phyloP scores from a whole-genome alignment of 148 eudicot genomes.

The Chenopodium album region DNA sequence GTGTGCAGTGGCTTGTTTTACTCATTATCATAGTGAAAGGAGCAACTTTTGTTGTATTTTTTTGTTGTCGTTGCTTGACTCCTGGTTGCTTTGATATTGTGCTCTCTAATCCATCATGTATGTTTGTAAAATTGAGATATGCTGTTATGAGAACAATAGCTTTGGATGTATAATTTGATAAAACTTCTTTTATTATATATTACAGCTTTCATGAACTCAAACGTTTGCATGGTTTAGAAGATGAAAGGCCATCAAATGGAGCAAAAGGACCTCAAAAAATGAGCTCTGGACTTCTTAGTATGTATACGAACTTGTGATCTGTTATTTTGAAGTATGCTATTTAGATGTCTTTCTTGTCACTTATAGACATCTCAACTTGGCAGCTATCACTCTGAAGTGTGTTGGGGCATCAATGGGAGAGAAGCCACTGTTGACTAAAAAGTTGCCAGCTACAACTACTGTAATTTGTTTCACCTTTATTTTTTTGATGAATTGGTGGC shows the following conservation, averaged over 20 bases:
- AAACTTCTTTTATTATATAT: constrained; percentile 10
- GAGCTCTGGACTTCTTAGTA: constrained; percentile 85
- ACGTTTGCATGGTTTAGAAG: constrained; percentile 69
- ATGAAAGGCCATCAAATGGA: constrained; percentile 54
- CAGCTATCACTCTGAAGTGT: constrained; percentile 82
- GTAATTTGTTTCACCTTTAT: constrained; percentile 35
- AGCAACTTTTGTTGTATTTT: background rate
- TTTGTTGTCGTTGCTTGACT: background rate
- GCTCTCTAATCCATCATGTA: background rate
- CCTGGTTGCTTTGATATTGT: background rate
- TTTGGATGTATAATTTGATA: background rate
- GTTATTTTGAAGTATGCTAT: background rate
- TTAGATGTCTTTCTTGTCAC: background rate
- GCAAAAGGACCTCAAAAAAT: constrained; percentile 81
- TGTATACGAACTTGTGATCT: constrained; percentile 18
- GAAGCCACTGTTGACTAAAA: constrained; percentile 67
- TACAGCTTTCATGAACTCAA: constrained; percentile 77
- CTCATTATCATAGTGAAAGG: too few relatives aligned
- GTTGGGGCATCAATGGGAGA: constrained; percentile 93
- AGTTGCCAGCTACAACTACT: constrained; percentile 74
- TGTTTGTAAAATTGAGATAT: background rate
- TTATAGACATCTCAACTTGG: constrained; percentile 13
- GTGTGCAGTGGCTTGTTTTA: background rate
- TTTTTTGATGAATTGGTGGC: background rate
- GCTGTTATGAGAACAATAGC: background rate